These are phyloP conservation scores for Hyaloscypha hepaticicola DNA, from an alignment of 495 filamentous ascomycete species.

Conservation along the genomic window DNA sequence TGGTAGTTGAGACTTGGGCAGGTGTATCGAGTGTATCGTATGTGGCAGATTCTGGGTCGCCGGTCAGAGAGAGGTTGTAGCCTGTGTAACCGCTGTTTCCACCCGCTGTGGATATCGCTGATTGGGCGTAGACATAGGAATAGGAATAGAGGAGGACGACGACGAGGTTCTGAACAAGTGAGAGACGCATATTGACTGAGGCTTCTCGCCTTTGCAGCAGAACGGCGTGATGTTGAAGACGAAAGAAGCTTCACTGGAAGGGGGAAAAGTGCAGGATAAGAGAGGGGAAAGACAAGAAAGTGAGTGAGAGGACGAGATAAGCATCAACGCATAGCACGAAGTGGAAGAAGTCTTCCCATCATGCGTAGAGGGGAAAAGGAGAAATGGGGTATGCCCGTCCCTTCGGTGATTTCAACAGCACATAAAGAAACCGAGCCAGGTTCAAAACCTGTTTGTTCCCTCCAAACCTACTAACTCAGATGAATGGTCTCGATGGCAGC, in stretches of 20 bases:
- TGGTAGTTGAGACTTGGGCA: constrained; percentile 38
- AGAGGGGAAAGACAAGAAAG: background rate
- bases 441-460: background rate
- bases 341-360: background rate
- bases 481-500: background rate
- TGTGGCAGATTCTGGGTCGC: constrained; percentile 45
- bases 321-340: background rate
- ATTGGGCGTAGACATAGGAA: constrained; percentile 18
- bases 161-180: background rate
- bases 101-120: constrained; percentile 1
- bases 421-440: background rate
- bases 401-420: background rate
- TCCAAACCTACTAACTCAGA: background rate
- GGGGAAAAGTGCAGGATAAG: background rate
- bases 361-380: background rate
- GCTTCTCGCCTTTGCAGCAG: background rate
- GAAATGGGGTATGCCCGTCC: background rate
- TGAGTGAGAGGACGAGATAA: background rate
- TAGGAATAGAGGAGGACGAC: constrained; percentile 19
- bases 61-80: constrained; percentile 49
- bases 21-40: constrained; percentile 52
- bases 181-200: background rate
- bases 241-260: background rate
- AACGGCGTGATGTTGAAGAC: background rate
- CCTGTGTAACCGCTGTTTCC: constrained; percentile 48